Evolutionary conservation across 192 early-diverging fungal genomes (phyloP), one percentile per base, ranked within the genome.

Genomic region (Backusella circina): DNA sequence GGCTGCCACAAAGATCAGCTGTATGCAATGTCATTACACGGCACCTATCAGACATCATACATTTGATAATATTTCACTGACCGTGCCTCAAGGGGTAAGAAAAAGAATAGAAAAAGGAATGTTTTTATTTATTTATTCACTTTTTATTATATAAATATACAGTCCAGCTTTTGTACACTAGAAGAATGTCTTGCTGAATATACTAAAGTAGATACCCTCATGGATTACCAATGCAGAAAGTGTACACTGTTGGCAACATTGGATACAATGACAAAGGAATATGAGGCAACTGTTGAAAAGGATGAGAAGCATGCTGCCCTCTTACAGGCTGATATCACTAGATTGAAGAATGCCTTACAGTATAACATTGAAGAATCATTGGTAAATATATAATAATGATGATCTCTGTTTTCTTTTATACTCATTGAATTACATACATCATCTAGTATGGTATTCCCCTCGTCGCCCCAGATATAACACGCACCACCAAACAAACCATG

Each of bases 401-500:
- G n/a, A 47, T 44, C 28, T 18, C 30, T 8, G 50, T 37, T 4
- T 21, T 73, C 28, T 16, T 41, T n/a, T n/a, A n/a, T 44, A 37
- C 31, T 50, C 72, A 7, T 67, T n/a, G n/a, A n/a, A n/a, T n/a
- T n/a, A 21, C 36, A 35, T 54, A 35, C 18, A 33, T 73, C n/a
- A 0, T 70, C 8, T 67, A 83, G 82, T 70, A 75, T 64, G 72
- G 79, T 9, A 80, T 84, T n/a, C 70, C 79, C 5, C 68, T 83
- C 9, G 70, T 78, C 16, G 66, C 66, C 4, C 79, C 83, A 31
- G 71, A 73, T 23, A 76, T 74, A 8, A 72, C 77, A 23, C 74
- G 75, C 31, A 88, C 93, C 8, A 90, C 88, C 2, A 95, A 95
- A 70, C 93, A 95, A 72, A 91, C 91, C 8, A 91, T 95, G 86